Base-by-base conservation (phyloP, 257 asterid species). In the Solanum paucissectum region DNA sequence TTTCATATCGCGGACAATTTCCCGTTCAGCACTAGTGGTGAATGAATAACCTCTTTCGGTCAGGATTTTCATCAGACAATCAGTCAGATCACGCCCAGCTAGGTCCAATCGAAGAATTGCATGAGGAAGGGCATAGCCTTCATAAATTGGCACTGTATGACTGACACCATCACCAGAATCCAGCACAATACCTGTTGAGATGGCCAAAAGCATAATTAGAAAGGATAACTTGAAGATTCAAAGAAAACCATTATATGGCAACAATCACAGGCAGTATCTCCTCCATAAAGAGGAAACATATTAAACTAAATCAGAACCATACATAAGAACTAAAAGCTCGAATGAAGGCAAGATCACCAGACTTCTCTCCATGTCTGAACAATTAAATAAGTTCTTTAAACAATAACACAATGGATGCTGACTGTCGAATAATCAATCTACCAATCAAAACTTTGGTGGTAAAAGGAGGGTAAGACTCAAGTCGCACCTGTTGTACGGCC, bases 101-200 rank as follows among this genome's bases (percentile, higher is more conserved):
- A 91, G 91, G 66, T 89, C 89, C 74, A 89, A 77, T 33, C 90
- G 88, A 9, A 83, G 88, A 87, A 90, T 91, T 38, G 92, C 92
- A 23, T 88, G 92, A 42, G 91, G 92, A 73, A 90, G 91, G 25
- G 93, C 90, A 20, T 87, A 91, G 6, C 93, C 91, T 86, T 91
- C 91, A 68, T 89, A 91, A 13, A 91, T 91, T 34, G 93, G 93
- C 46, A 91, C 92, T 3, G 92, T 89, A 46, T 91, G 93, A 83
- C 89, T 88, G 16, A 89, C 92, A 82, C 91, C 93, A 84, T 91
- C 93, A 27, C 93, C 93, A n/a, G 91, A 88, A 86, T 91, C 93
- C 91, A 91, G 44, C 5, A 91, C 93, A 69, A 88, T 90, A 32
- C 92, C 92, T 87, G 55, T 44, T 68, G 58, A 88, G 14, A 66